A percentile compares a stretch with the other conserved stretches of the same genome.
These are phyloP conservation scores for Paraconiothyrium sp. DNA, from an alignment of 2,329 filamentous ascomycete genomes.

Conservation along the genomic window DNA sequence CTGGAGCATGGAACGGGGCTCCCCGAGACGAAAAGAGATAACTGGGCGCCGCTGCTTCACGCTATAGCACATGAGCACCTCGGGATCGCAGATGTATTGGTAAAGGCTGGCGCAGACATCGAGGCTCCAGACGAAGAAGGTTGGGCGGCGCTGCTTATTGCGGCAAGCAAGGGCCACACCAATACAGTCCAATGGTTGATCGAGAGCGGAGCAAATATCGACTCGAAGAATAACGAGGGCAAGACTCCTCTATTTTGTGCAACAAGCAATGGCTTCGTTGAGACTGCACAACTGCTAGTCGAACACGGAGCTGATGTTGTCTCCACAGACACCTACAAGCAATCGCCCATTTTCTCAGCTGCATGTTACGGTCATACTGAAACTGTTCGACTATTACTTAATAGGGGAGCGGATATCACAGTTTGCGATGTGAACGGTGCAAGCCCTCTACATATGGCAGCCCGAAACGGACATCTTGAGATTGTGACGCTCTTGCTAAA, in stretches of 20 bases:
- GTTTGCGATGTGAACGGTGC: no score
- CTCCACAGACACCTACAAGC: neutral
- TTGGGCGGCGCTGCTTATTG: neutral
- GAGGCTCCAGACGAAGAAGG: neutral
- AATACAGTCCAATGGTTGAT: neutral
- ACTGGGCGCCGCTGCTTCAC: neutral
- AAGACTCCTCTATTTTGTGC: neutral
- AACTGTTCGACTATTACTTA: neutral
- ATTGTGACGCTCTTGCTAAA: neutral
- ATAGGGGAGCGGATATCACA: neutral
- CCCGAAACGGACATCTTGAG: neutral
- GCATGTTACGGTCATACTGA: neutral
- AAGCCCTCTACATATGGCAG: neutral
- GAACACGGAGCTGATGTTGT: neutral
- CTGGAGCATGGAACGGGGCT: neutral
- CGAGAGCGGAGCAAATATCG: neutral
- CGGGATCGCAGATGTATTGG: neutral
- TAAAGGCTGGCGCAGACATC: neutral
- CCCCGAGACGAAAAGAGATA: neutral
- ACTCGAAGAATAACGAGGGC: neutral
- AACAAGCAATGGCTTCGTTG: neutral
- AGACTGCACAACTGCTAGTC: neutral
- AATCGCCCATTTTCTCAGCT: conserved; percentile 1
- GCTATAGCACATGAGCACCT: neutral
- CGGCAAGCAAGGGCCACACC: neutral